A percentile compares a stretch with the other conserved stretches of the same genome.
Evolutionary conservation across 2,329 filamentous ascomycete genomes (phyloP).

Genomic region (Neurospora sp.): DNA sequence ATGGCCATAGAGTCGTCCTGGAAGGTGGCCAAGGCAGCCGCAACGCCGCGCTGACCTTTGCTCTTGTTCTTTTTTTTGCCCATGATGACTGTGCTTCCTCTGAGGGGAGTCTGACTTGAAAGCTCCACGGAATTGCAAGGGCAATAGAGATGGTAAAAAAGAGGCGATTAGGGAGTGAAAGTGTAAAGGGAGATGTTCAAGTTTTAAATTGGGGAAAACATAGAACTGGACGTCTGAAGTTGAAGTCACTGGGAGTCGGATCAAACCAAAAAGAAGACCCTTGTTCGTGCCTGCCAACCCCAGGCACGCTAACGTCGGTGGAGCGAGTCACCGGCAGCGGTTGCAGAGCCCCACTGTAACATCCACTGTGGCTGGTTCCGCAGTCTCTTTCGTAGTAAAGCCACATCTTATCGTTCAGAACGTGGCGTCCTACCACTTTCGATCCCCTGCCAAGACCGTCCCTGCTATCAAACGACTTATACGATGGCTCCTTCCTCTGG

Average conservation of each 20-base stretch:
- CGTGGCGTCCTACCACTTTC: background rate
- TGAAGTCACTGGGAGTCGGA: background rate
- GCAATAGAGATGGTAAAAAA: background rate
- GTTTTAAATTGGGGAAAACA: background rate
- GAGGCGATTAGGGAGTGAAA: background rate
- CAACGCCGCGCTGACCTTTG: conserved; percentile 10
- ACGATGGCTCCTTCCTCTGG: background rate
- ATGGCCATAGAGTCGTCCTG: conserved; percentile 2
- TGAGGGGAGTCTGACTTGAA: background rate
- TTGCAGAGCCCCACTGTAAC: background rate
- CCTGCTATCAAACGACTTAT: background rate
- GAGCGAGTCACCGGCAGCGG: background rate
- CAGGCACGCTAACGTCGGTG: background rate
- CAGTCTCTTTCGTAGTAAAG: background rate
- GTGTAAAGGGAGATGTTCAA: background rate
- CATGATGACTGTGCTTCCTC: conserved; percentile 1
- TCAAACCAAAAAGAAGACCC: background rate
- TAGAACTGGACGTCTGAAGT: background rate
- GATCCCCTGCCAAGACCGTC: background rate
- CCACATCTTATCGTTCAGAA: background rate
- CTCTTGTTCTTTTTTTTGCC: conserved; percentile 12
- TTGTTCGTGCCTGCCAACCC: background rate
- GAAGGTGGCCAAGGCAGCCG: conserved; percentile 3
- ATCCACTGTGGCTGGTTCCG: background rate
- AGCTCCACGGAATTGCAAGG: background rate